Percentiles rank a stretch among this genome's conserved stretches.
Conservation (phyloP, 2,329 filamentous ascomycete genomes). For the Penicillium sp. region DNA sequence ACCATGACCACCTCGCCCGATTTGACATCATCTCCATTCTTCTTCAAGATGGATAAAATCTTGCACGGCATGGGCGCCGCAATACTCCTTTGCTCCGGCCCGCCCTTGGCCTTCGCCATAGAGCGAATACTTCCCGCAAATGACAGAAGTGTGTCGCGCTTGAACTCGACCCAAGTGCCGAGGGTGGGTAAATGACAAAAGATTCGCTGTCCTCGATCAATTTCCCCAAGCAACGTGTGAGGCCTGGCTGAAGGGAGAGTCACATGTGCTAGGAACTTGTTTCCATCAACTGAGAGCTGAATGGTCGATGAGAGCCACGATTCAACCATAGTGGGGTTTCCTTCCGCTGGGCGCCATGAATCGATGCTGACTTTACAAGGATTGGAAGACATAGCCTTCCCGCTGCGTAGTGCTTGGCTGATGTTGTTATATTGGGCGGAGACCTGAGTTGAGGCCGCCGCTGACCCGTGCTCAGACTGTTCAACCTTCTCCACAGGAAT, state of each 20-base stretch:
- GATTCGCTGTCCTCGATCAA: conserved; percentile 15
- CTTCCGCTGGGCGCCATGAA: conserved; percentile 13
- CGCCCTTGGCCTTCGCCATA: conserved; percentile 8
- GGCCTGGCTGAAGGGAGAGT: conserved; percentile 10
- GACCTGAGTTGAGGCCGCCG: conserved; percentile 17
- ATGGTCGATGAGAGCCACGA: conserved; percentile 13
- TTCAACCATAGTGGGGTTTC: conserved; percentile 4
- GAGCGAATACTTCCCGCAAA: conserved; percentile 27
- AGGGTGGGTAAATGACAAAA: conserved; percentile 30
- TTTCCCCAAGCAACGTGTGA: conserved; percentile 5
- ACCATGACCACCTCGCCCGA: conserved; percentile 35
- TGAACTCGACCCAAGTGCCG: conserved; percentile 29
- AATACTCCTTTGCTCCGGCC: conserved; percentile 13
- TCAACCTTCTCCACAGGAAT: conserved; percentile 1
- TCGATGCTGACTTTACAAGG: conserved; percentile 8
- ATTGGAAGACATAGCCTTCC: background rate
- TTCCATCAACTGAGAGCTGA: conserved; percentile 21
- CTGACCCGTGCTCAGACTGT: background rate
- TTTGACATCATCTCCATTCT: conserved; percentile 31
- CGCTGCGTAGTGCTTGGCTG: conserved; percentile 16
- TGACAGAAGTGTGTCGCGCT: conserved; percentile 27
- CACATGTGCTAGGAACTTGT: conserved; percentile 21
- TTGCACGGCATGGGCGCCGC: conserved; percentile 40
- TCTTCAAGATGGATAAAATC: conserved; percentile 32
- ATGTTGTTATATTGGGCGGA: conserved; percentile 22